Base-by-base conservation (phyloP, 129 eudicot species). In the Flaveria linearis region DNA sequence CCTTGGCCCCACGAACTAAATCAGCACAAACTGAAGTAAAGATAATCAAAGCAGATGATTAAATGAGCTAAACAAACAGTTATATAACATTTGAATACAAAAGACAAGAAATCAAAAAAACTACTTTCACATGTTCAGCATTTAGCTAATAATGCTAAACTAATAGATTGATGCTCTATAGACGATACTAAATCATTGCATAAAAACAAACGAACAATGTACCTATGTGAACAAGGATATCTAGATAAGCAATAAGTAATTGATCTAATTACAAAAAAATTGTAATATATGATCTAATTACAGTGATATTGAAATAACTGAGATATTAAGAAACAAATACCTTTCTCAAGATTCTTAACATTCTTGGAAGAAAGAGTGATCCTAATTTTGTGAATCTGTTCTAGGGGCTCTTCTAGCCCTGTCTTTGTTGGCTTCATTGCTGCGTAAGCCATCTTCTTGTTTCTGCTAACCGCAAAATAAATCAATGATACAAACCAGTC, bases 1-100 rank as follows among this genome's bases (percentile, higher is more conserved):
- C 96, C 89, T 93, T 93, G 46, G 97, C 98, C 62, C 98, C 98
- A 46, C 96, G 92, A 63, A 90, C 96, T 85, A 93, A 80, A 83
- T 93, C 98, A 64, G 98, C 86, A 74, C 98, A 93, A 26, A 93
- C 98, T 93, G 15, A 7, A 14, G 22, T 20, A 41, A 3, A 47
- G 15, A 5, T 25, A 51, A 33, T 2, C 47, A 49, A 45, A 1
- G 36, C 7, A 15, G 28, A 28, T 33, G 30, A 42, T 4, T 28
- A 62, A 1, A 28, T 1, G 10, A 14, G 4, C 68, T 26, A 1
- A 46, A 58, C 7, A 68, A n/a, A 17, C 17, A 23, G 0, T 50
- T 52, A 26, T 25, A 56, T 14, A 42, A 14, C 12, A 5, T 22
- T 47, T 20, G 20, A 73, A 67, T 20, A 11, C 63, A 26, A 53